Conservation (phyloP, 257 asterid genomes). For the Jasminum sambac region DNA sequence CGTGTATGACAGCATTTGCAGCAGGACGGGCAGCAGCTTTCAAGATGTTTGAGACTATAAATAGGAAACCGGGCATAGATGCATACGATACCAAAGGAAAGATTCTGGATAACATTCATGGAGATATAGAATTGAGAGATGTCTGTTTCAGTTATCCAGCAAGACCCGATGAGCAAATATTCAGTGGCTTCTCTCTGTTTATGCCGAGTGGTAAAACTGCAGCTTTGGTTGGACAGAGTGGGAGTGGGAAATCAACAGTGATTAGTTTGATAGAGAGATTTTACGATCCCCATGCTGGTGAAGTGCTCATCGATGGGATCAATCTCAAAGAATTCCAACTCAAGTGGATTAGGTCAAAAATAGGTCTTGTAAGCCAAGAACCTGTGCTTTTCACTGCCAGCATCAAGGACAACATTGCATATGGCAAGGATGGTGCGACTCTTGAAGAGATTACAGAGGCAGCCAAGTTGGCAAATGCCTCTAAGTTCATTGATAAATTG, state of each 20-base stretch:
- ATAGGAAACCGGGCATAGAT: slow-evolving; percentile 69
- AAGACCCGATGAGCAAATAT: slow-evolving; percentile 69
- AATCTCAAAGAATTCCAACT: slow-evolving; percentile 75
- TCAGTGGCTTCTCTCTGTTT: slow-evolving; percentile 59
- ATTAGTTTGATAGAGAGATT: slow-evolving; percentile 74
- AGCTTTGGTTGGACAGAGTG: slow-evolving; percentile 88
- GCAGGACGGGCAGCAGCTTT: slow-evolving; percentile 82
- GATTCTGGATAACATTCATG: slow-evolving; percentile 43
- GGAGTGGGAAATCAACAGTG: slow-evolving; percentile 89
- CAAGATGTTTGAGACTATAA: slow-evolving; percentile 80
- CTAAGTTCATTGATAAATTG: slow-evolving; percentile 71
- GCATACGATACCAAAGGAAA: slow-evolving; percentile 63
- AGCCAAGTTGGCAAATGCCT: slow-evolving; percentile 70
- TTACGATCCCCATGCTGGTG: slow-evolving; percentile 75
- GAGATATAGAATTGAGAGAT: slow-evolving; percentile 62
- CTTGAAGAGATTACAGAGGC: slow-evolving; percentile 64
- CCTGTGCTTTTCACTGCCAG: slow-evolving; percentile 70
- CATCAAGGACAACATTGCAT: slow-evolving; percentile 76
- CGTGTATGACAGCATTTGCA: slow-evolving; percentile 77
- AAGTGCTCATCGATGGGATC: slow-evolving; percentile 67
- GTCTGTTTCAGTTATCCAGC: slow-evolving; percentile 74
- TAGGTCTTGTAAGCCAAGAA: slow-evolving; percentile 88
- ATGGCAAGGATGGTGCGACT: slow-evolving; percentile 75
- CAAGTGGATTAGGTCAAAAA: slow-evolving; percentile 80
- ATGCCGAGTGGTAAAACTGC: slow-evolving; percentile 73